phyloP scores from a whole-genome alignment of 176 grass and related monocot genomes.

The Avena eriantha region DNA sequence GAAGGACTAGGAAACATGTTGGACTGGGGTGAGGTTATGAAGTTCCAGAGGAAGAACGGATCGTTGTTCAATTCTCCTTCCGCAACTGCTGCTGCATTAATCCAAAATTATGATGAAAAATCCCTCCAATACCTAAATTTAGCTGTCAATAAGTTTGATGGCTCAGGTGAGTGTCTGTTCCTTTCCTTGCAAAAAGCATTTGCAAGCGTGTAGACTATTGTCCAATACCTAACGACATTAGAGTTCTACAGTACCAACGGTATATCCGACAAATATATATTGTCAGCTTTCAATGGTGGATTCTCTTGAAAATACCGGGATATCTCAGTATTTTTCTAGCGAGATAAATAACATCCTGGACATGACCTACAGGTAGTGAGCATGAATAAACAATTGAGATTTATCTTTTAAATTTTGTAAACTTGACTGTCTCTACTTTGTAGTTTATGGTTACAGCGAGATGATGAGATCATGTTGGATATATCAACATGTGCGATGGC shows the following conservation, averaged over 20 bases:
- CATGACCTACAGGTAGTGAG: constrained; percentile 53
- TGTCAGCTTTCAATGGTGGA: constrained; percentile 63
- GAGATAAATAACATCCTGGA: constrained; percentile 69
- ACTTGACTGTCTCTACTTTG: constrained; percentile 33
- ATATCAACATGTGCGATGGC: constrained; percentile 65
- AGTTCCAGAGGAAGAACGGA: constrained; percentile 61
- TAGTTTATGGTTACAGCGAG: constrained; percentile 68
- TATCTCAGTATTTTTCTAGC: constrained; percentile 51
- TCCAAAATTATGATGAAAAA: constrained; percentile 47
- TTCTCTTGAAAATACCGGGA: constrained; percentile 60
- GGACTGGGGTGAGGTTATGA: constrained; percentile 53
- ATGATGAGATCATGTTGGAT: constrained; percentile 59
- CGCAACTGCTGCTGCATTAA: constrained; percentile 49
- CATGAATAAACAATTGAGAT: not conserved
- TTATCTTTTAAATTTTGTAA: not conserved
- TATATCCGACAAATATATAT: constrained; percentile 48
- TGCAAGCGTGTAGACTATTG: not conserved
- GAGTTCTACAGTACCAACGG: constrained; percentile 51
- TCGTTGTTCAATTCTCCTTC: constrained; percentile 78
- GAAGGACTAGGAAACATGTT: constrained; percentile 54
- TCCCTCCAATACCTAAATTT: constrained; percentile 54
- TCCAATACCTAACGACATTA: not conserved
- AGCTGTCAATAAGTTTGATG: constrained; percentile 23
- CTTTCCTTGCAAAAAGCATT: not conserved
- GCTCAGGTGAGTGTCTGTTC: not conserved